These are phyloP conservation scores for Samsoniella hepiali DNA, from an alignment of 2,329 filamentous ascomycete genomes.

Conservation along the genomic window DNA sequence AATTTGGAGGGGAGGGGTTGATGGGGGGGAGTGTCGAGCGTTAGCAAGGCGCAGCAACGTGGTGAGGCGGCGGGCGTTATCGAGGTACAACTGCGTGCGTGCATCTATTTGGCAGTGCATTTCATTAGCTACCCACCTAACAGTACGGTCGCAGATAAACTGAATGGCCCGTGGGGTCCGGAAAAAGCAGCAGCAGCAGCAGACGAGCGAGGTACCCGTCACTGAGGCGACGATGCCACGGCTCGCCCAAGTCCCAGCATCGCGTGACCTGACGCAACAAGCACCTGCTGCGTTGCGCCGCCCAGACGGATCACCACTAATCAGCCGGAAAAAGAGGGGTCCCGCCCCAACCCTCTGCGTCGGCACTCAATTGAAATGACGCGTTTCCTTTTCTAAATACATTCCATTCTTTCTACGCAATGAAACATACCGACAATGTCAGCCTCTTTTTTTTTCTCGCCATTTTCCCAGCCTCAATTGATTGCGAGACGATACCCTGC, in stretches of 20 bases:
- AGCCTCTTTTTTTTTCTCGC: too few species aligned
- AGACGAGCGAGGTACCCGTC: neutral
- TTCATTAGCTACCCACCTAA: too few species aligned
- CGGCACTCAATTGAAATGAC: too few species aligned
- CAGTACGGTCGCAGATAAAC: neutral
- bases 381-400: too few species aligned
- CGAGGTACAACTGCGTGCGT: neutral
- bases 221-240: neutral
- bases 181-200: neutral
- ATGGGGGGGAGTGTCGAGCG: neutral
- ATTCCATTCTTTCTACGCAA: too few species aligned
- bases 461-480: too few species aligned
- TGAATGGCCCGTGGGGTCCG: neutral
- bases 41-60: neutral
- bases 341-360: neutral
- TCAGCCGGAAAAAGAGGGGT: neutral
- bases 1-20: neutral
- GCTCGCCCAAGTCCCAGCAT: constrained; percentile 18
- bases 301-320: constrained; percentile 1
- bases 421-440: too few species aligned
- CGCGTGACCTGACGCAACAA: constrained; percentile 27
- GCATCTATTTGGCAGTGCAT: too few species aligned
- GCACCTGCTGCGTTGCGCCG: neutral
- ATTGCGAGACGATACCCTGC: too few species aligned
- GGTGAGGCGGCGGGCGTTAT: neutral